Base-by-base conservation (phyloP, 2,329 filamentous ascomycete genomes). In the Sarocladium strictum region DNA sequence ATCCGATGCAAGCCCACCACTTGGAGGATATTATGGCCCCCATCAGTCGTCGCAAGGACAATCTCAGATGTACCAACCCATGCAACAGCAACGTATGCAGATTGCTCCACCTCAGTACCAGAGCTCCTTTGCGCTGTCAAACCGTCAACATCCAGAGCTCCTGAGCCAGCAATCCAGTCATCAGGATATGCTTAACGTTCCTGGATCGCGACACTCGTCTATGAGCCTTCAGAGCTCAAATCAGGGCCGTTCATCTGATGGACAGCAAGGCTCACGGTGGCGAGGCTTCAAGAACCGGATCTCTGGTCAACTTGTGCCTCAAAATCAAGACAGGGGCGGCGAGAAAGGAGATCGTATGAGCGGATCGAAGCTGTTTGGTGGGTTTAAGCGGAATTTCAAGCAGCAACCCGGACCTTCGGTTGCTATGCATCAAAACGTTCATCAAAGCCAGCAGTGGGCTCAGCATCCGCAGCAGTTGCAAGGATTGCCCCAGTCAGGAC, bases 231-330 rank as follows among this genome's bases (percentile, higher is more conserved):
- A 37, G 32, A 54, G 53, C 41, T 54, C 40, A 26, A 54, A n/a
- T 15, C 53, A 47, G 32, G 41, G 38, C 3, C 38, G 40, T 21
- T 32, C 54, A 32, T 59, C 58, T 10, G 43, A 47, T 3, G 43
- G 43, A 11, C 59, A 59, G 27, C 58, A 62, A 14, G 61, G 61
- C 4, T 67, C 64, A 3, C 65, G 64, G 41, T 69, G 67, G 68
- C 70, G 67, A 55, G 67, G 63, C 2, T 45, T 70, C 17, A 67
- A 55, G 54, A 68, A 63, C 29, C 63, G 67, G 32, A 58, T 72
- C 60, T 67, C 64, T 2, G 65, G 56, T 19, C 69, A 72, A 50
- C 58, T 62, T 51, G 54, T 58, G 2, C 59, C 60, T 49, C 57
- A 56, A 26, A 45, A 14, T 4, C 43, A 55, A 24, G 40, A 38